Conservation (phyloP, 257 asterid species). For the Pogostemon cablin region DNA sequence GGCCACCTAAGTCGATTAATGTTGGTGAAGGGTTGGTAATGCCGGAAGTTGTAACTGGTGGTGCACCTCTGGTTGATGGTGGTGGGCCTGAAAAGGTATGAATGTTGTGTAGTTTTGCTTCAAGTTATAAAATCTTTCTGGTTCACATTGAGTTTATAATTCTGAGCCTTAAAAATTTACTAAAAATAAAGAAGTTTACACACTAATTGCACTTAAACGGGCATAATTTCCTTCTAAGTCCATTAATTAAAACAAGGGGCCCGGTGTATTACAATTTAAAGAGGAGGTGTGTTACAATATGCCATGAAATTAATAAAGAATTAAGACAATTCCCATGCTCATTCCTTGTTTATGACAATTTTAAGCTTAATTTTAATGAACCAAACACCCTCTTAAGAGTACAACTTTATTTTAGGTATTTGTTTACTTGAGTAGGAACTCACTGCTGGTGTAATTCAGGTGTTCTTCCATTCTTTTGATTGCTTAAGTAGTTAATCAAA, state of each 20-base stretch:
- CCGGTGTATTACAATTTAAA: no score
- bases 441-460: neutral
- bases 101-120: neutral
- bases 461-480: neutral
- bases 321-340: no score
- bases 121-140: neutral
- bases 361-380: no score
- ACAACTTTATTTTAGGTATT: neutral
- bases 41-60: slow-evolving; percentile 26
- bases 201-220: no score
- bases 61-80: slow-evolving; percentile 32
- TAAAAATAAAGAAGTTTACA: no score
- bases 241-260: no score
- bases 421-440: neutral
- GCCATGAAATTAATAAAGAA: no score
- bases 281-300: no score
- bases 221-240: no score
- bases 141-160: no score
- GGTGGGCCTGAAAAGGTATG: slow-evolving; percentile 80
- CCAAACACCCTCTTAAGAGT: no score
- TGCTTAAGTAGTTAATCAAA: neutral
- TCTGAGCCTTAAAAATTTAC: neutral
- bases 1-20: slow-evolving; percentile 50
- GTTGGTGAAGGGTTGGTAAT: slow-evolving; percentile 33
- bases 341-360: no score